Evolutionary conservation across 495 filamentous ascomycete genomes (phyloP).

Genomic region (Physcia stellaris): DNA sequence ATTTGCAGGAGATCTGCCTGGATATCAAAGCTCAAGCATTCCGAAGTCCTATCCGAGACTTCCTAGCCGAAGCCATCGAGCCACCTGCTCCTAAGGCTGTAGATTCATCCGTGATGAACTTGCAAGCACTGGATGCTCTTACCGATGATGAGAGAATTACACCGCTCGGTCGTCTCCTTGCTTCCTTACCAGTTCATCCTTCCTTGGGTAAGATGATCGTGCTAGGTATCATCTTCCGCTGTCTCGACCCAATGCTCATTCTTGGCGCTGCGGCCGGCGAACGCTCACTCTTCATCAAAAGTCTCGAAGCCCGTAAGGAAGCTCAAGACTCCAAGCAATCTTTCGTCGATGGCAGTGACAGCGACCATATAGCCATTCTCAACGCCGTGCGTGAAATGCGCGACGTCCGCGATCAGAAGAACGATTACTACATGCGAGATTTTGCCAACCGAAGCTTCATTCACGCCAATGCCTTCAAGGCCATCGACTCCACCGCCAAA

Average conservation of each 20-base stretch:
- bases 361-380: slow-evolving; percentile 40
- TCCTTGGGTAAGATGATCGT: slow-evolving; percentile 43
- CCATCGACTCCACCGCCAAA: slow-evolving; percentile 26
- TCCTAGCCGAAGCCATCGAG: slow-evolving; percentile 38
- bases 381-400: slow-evolving; percentile 37
- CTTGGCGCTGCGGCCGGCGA: slow-evolving; percentile 29
- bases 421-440: slow-evolving; percentile 15
- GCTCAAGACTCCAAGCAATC: slow-evolving; percentile 19
- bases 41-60: slow-evolving; percentile 28
- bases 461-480: slow-evolving; percentile 25
- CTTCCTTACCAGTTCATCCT: slow-evolving; percentile 35
- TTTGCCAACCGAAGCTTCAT: slow-evolving; percentile 27
- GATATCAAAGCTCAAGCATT: slow-evolving; percentile 33
- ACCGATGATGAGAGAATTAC: slow-evolving; percentile 38
- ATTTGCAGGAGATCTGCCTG: slow-evolving; percentile 37
- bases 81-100: slow-evolving; percentile 33
- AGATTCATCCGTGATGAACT: slow-evolving; percentile 28
- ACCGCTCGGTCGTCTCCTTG: slow-evolving; percentile 34
- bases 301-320: slow-evolving; percentile 19
- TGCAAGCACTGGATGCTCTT: slow-evolving; percentile 34
- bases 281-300: slow-evolving; percentile 29
- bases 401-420: slow-evolving; percentile 16
- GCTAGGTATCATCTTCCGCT: slow-evolving; percentile 45
- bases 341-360: slow-evolving; percentile 29
- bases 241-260: slow-evolving; percentile 46